These are phyloP conservation scores for Leccinum olivaceopallidum DNA, from an alignment of 768 basidiomycete genomes.

Conservation along the genomic window DNA sequence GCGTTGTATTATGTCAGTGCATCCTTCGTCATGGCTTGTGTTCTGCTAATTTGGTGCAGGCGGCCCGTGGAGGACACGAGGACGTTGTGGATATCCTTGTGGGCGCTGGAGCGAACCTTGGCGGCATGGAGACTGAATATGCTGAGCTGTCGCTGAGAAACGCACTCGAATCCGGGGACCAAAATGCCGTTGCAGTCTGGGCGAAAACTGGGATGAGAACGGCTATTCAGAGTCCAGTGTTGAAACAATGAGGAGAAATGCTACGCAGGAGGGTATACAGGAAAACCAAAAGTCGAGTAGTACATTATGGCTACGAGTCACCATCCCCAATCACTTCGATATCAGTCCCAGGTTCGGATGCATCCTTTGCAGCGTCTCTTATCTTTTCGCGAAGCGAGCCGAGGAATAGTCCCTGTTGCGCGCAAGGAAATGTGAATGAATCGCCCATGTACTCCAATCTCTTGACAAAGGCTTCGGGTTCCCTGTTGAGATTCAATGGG, in stretches of 20 bases:
- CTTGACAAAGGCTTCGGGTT: conserved; percentile 53
- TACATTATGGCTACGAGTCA: conserved; percentile 6
- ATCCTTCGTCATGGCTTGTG: not conserved
- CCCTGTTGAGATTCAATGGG: conserved; percentile 65
- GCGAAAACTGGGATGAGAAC: conserved; percentile 45
- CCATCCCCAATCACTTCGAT: conserved; percentile 28
- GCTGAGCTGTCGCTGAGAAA: conserved; percentile 46
- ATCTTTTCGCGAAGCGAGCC: conserved; percentile 58
- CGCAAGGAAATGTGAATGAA: conserved; percentile 66
- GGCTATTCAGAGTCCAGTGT: not conserved
- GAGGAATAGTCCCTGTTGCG: conserved; percentile 68
- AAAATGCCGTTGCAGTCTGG: conserved; percentile 52
- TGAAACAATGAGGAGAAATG: conserved; percentile 3
- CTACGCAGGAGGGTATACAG: conserved; percentile 18
- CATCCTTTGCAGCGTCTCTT: conserved; percentile 34
- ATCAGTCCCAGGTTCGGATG: conserved; percentile 26
- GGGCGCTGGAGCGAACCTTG: conserved; percentile 72
- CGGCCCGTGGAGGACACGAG: conserved; percentile 70
- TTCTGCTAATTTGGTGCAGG: conserved; percentile 41
- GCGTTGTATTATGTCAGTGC: conserved; percentile 74
- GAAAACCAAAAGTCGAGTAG: conserved; percentile 8
- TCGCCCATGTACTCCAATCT: conserved; percentile 60
- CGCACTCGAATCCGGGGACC: conserved; percentile 43
- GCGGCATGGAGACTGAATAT: conserved; percentile 66
- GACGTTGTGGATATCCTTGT: conserved; percentile 62